Evolutionary conservation across 805 yeast species (phyloP), one percentile per base, ranked within the genome.

Genomic region (Cyberlindnera japonica): DNA sequence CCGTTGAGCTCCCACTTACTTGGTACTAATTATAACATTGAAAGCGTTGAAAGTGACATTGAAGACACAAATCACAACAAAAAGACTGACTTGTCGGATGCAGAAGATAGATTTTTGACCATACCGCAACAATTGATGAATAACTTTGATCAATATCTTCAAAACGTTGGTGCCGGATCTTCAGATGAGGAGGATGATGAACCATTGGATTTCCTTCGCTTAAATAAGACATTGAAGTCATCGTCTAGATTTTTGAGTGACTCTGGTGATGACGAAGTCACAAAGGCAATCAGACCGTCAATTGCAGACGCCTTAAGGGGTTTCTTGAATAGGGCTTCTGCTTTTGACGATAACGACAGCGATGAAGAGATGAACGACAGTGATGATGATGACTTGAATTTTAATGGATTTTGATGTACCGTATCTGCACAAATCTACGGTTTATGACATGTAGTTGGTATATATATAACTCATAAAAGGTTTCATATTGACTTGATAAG

Each of bases 51-150:
- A 16, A 37, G 40, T 18, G 49, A 42, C n/a, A 24, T 34, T 18
- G 44, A 31, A 12, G 46, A 33, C 7, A 12, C 18, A 14, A 26
- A 23, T 17, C 34, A 14, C 12, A 21, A 21, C 1, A 27, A 14
- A n/a, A 27, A 14, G 16, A 24, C 17, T 22, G 32, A 11, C 12
- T 17, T 15, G n/a, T 17, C 24, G 13, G 44, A 35, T 5, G 13
- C 35, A 3, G 38, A 39, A 16, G 23, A 18, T 5, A 33, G 48
- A 21, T 44, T 45, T 1, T 35, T 57, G 15, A 55, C 59, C 3
- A 40, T 57, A 11, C 58, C 61, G n/a, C 57, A 53, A 39, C 61
- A 57, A 33, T 36, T 55, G n/a, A 33, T 55, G 43, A 50, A 40
- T n/a, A 57, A 57, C 33, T 47, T 55, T 40, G 60, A 55, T 29